Evolutionary conservation across 768 basidiomycete species (phyloP), one percentile per base, ranked within the genome.

Genomic region (Tulasnella sp.): DNA sequence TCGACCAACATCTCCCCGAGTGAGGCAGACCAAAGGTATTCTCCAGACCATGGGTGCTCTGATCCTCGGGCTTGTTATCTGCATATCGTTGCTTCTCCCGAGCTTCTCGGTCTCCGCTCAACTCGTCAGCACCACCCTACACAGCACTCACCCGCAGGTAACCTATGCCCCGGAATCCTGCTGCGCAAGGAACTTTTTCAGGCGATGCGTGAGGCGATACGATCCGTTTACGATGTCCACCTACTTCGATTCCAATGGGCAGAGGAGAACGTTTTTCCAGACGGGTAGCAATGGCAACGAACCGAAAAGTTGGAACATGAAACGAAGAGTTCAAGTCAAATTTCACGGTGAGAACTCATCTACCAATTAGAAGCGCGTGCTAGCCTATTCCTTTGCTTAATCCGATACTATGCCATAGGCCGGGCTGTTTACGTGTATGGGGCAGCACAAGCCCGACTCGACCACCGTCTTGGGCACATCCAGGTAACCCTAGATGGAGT

Each of bases 101-200:
- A 68, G 14, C 62, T 68, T 27, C 62, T 68, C 62, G 36, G 62
- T 62, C 27, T 7, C 8, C 24, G 27, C 62, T 27, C 62, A 36
- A 27, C 34, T 39, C 12, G 36, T 74, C 39, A 74, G n/a, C 72
- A 74, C 72, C 38, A 74, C 72, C 19, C 38, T 74, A 8, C 14
- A 74, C 38, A 74, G 72, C 72, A 74, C 72, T 1, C 38, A 74
- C n/a, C 39, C 72, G 2, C 72, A 74, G 42, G 7, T 74, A 3
- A 40, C 72, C 39, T 74, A 74, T 74, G 38, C 72, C 14, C 72
- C 72, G 9, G 72, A 68, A 18, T 68, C 62, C 34, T 68, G 62
- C n/a, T 68, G 62, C 9, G 18, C 18, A 1, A 68, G 27, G 18
- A 36, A n/a, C 72, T 0, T 9, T 42, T 19, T 40, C 39, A 39